Base-by-base conservation (phyloP, 352 stramenopile genomes). In the Phytophthora rubi region DNA sequence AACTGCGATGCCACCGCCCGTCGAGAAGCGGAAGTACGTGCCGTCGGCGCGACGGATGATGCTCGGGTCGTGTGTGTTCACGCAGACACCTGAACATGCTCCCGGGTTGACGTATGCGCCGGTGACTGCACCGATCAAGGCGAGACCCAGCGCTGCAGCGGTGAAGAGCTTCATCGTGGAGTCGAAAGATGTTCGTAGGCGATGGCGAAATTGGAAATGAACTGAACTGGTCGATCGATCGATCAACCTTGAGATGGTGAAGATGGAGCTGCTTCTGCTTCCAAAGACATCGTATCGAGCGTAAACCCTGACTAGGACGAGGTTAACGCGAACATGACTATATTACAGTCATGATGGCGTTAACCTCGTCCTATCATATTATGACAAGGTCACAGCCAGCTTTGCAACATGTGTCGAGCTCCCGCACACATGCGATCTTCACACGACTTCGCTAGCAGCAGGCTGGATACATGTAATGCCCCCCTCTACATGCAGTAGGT, bases 11-110 rank as follows among this genome's bases (percentile, higher is more conserved):
- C 57, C 64, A 30, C 64, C 58, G 0, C 69, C 69, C 8, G 69
- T 76, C 4, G 69, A 76, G 48, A 76, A 76, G 3, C 63, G 69
- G 56, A 76, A 76, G 69, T 76, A 76, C 1, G 63, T 76, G 53
- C 69, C 64, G 26, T 76, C 69, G 4, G 44, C 53, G 21, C 64
- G 58, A 56, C 69, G 69, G 37, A 73, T 76, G 35, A 76, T 70
- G 15, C 64, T 73, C 3, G 69, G 69, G 48, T 76, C 69, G 53
- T 76, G 69, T 0, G 69, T 73, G 48, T 76, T 76, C 12, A 65
- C 54, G 15, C 69, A 76, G 23, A 59, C 18, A 3, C 64, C 69
- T 2, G 59, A 59, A 12, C 69, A 76, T 7, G 30, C 21, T 10
- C 48, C 59, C 0, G 69, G 69, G 28, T 72, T 69, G 3, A 61